Base-by-base conservation (phyloP, 2,329 filamentous ascomycete species). In the Fusarium gaditjirri region DNA sequence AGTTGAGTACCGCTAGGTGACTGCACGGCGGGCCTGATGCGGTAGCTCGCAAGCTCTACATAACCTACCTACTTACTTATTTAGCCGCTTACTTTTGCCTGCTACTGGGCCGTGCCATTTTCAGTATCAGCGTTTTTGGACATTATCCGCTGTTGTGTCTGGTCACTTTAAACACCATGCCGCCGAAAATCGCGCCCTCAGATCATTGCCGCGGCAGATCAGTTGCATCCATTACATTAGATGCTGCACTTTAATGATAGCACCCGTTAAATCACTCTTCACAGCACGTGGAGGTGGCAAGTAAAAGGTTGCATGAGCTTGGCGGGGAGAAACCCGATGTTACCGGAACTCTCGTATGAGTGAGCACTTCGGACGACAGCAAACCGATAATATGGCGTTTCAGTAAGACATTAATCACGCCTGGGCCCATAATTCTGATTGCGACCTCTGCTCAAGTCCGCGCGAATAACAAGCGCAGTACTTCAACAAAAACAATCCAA, bases 291-390 rank as follows among this genome's bases (percentile, higher is more conserved):
- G 71, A 61, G 23, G 35, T 69, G 49, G 44, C 60, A 57, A 49
- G 52, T n/a, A 33, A 54, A 16, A 54, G 61, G 47, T 56, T 55
- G 52, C 44, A 38, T 39, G 44, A 12, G 25, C 49, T 71, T 47
- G 46, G 63, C 62, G 67, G 71, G 52, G 58, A 73, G 71, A 73
- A 73, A 44, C 39, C 71, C 71, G 71, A 71, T 35, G 12, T 19
- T 59, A 49, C 66, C 65, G 57, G 49, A 50, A 55, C 47, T 52
- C 52, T 50, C 56, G 43, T 39, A n/a, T 41, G 35, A 42, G 44
- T 41, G 35, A 44, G 42, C 46, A 41, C 38, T 38, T 50, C 57
- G 52, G 49, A 59, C 41, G 35, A 39, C 36, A 38, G 36, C 23
- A 52, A 41, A 25, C 42, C 54, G 38, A 49, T n/a, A 38, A 19